Conservation (phyloP, 441 rosid genomes). For the Eutrema salsugineum region DNA sequence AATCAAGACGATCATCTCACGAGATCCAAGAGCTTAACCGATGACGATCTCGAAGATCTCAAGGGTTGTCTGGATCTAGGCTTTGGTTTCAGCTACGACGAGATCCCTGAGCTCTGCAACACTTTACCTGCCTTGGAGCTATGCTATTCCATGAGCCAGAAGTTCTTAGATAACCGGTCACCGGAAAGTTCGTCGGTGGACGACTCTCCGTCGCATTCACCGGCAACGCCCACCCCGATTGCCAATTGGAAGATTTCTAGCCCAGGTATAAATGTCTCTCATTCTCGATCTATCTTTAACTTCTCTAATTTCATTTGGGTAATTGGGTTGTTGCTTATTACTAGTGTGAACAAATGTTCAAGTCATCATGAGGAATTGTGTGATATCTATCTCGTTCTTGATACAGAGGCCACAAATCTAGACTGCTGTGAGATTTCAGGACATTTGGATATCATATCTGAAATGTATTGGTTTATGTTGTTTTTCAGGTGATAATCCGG, state of each 20-base stretch:
- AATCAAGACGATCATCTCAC: conserved; percentile 51
- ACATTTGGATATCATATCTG: neutral
- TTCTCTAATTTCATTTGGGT: neutral
- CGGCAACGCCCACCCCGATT: conserved; percentile 42
- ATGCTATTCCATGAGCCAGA: conserved; percentile 89
- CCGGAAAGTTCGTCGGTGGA: conserved; percentile 37
- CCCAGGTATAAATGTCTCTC: conserved; percentile 56
- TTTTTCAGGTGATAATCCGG: conserved; percentile 78
- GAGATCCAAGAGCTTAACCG: conserved; percentile 86
- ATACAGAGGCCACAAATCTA: no score
- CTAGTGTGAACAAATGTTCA: neutral
- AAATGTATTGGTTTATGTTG: neutral
- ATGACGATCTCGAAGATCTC: conserved; percentile 84
- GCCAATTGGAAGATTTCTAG: conserved; percentile 97
- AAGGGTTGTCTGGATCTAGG: conserved; percentile 96
- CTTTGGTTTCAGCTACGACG: conserved; percentile 88
- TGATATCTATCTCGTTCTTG: neutral
- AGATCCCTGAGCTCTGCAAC: conserved; percentile 92
- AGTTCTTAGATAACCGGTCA: conserved; percentile 48
- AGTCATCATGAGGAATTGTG: neutral
- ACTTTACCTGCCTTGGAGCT: conserved; percentile 93
- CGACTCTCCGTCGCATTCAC: conserved; percentile 27
- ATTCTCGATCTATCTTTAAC: neutral
- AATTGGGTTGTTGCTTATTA: neutral
- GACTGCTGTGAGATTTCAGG: neutral